These are phyloP conservation scores for Pseudonectria foliicola DNA, from an alignment of 2,329 filamentous ascomycete genomes.

Conservation along the genomic window DNA sequence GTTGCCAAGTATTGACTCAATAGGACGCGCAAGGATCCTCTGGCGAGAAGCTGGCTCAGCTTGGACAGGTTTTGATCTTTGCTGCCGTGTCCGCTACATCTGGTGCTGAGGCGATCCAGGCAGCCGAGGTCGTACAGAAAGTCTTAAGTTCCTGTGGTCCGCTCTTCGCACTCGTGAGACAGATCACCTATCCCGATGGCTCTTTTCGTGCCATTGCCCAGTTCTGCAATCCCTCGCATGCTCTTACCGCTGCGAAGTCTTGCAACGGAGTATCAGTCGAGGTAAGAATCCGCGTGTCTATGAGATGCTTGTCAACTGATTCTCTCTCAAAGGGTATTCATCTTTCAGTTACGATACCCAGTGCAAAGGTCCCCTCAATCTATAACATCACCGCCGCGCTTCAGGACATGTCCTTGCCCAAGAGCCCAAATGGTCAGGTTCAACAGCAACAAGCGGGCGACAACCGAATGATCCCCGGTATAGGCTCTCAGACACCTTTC, in stretches of 20 bases:
- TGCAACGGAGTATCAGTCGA: slow-evolving; percentile 21
- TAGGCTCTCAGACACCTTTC: slow-evolving; percentile 18
- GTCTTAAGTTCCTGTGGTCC: slow-evolving; percentile 42
- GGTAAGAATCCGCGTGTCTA: slow-evolving; percentile 13
- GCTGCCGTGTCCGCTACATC: slow-evolving; percentile 14
- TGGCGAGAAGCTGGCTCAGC: slow-evolving; percentile 5
- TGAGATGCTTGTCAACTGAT: not conserved
- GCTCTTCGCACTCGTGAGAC: slow-evolving; percentile 44
- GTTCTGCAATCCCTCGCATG: slow-evolving; percentile 43
- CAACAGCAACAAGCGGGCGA: slow-evolving; percentile 4
- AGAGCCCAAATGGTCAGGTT: slow-evolving; percentile 3
- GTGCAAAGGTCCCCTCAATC: slow-evolving; percentile 1
- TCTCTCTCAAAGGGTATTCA: slow-evolving; percentile 14
- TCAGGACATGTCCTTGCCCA: slow-evolving; percentile 13
- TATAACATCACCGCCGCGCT: slow-evolving; percentile 11
- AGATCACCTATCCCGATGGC: slow-evolving; percentile 33
- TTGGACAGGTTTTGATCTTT: slow-evolving; percentile 25
- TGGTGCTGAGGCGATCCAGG: slow-evolving; percentile 24
- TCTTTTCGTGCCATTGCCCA: slow-evolving; percentile 44
- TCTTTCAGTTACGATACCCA: slow-evolving; percentile 15
- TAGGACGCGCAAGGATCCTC: slow-evolving; percentile 5
- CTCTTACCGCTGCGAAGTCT: slow-evolving; percentile 32
- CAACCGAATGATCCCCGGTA: slow-evolving; percentile 4
- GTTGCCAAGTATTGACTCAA: not conserved
- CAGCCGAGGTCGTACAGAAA: slow-evolving; percentile 23